Evolutionary conservation across 345 rosid species (phyloP).

Genomic region (Aethionema arabicum): DNA sequence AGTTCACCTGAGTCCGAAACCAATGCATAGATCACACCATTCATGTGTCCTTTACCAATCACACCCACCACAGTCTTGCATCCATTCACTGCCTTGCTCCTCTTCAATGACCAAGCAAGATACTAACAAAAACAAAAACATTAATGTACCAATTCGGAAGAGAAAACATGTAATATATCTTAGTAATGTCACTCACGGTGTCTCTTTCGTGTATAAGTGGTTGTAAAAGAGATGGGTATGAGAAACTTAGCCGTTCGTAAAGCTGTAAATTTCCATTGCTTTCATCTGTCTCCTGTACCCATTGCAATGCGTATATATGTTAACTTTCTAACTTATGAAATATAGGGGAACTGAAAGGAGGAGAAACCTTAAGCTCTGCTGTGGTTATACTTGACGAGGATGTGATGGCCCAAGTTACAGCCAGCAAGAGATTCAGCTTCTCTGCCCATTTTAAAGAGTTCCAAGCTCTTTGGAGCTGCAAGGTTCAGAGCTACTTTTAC

Average conservation of each 20-base stretch:
- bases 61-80: slow-evolving; percentile 76
- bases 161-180: not conserved
- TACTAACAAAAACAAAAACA: slow-evolving; percentile 45
- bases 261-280: slow-evolving; percentile 50
- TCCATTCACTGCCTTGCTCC: slow-evolving; percentile 86
- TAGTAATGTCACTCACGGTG: slow-evolving; percentile 45
- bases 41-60: slow-evolving; percentile 86
- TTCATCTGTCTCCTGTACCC: slow-evolving; percentile 47
- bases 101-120: slow-evolving; percentile 84
- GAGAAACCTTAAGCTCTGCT: slow-evolving; percentile 45
- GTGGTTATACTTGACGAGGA: slow-evolving; percentile 45
- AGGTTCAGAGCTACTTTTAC: slow-evolving; percentile 2
- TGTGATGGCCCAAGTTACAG: slow-evolving; percentile 59
- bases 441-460: slow-evolving; percentile 57
- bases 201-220: slow-evolving; percentile 87
- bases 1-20: slow-evolving; percentile 70
- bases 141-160: not conserved
- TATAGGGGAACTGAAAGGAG: not conserved
- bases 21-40: slow-evolving; percentile 74
- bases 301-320: slow-evolving; percentile 1
- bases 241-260: slow-evolving; percentile 62
- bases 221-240: slow-evolving; percentile 69
- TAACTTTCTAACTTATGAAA: not conserved
- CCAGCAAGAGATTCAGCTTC: slow-evolving; percentile 49
- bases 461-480: slow-evolving; percentile 84